These are phyloP conservation scores for Cichorium intybus DNA, from an alignment of 140 eudicot genomes.

Conservation along the genomic window DNA sequence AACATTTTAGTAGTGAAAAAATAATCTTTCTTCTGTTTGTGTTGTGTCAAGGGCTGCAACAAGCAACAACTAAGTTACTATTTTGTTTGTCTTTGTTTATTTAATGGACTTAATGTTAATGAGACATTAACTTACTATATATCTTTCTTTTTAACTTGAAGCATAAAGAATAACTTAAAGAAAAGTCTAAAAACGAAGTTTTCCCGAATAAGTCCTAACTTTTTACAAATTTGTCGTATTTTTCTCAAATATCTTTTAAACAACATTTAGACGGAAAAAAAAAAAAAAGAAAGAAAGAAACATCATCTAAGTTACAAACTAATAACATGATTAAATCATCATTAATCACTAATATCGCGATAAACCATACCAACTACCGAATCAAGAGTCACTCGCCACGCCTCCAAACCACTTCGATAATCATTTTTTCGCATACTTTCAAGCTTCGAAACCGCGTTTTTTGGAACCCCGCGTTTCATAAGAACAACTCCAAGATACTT, in stretches of 20 bases:
- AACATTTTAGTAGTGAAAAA: too few relatives aligned
- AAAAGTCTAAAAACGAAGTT: background rate
- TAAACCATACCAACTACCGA: constrained; percentile 44
- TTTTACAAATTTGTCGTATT: background rate
- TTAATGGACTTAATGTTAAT: too few relatives aligned
- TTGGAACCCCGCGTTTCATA: constrained; percentile 78
- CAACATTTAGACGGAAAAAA: background rate
- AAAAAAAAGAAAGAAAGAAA: too few relatives aligned
- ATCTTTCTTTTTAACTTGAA: too few relatives aligned
- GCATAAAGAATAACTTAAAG: background rate
- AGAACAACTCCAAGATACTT: constrained; percentile 58
- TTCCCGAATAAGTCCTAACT: background rate
- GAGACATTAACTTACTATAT: too few relatives aligned
- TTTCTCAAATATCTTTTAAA: background rate
- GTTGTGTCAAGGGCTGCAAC: too few relatives aligned
- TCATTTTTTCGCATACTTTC: constrained; percentile 56
- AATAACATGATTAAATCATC: constrained; percentile 11
- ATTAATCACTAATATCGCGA: constrained; percentile 38
- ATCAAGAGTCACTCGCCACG: constrained; percentile 53
- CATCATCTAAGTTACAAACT: background rate
- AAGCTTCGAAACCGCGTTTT: constrained; percentile 56
- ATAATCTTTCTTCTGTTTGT: too few relatives aligned
- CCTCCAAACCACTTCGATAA: constrained; percentile 47
- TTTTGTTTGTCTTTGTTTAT: too few relatives aligned
- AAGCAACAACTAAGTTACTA: too few relatives aligned